Conservation (phyloP, 805 yeast genomes). For the Barnettozyma botsteinii region DNA sequence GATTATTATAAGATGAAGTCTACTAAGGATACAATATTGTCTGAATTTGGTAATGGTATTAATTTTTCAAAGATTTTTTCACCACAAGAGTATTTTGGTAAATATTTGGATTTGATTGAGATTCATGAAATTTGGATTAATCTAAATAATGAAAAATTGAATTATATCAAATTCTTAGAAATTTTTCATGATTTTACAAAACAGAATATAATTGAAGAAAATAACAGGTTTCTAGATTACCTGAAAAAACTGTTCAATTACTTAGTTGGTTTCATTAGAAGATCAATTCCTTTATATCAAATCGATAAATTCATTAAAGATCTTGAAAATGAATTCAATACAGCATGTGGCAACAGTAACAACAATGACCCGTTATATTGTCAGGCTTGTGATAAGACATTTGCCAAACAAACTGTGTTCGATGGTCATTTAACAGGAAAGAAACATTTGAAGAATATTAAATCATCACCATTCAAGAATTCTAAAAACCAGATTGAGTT, state of each 20-base stretch:
- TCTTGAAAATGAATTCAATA: slow-evolving; percentile 14
- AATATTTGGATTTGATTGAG: slow-evolving; percentile 48
- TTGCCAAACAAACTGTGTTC: slow-evolving; percentile 60
- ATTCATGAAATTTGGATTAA: slow-evolving; percentile 52
- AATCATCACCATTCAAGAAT: slow-evolving; percentile 10
- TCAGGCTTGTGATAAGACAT: slow-evolving; percentile 53
- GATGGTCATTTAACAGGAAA: slow-evolving; percentile 67
- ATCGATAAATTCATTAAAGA: slow-evolving; percentile 27
- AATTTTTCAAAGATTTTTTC: slow-evolving; percentile 46
- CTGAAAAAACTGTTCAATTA: slow-evolving; percentile 43
- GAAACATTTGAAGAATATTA: slow-evolving; percentile 44
- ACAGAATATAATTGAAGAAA: slow-evolving; percentile 20
- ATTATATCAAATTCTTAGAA: slow-evolving; percentile 48
- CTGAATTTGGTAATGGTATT: slow-evolving; percentile 45
- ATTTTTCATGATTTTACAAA: slow-evolving; percentile 36
- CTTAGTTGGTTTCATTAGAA: slow-evolving; percentile 40
- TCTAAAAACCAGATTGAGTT: slow-evolving; percentile 32
- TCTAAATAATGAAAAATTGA: slow-evolving; percentile 31
- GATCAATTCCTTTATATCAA: slow-evolving; percentile 44
- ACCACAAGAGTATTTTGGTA: slow-evolving; percentile 60
- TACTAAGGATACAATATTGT: slow-evolving; percentile 31
- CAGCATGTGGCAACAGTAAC: no score
- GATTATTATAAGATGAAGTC: slow-evolving; percentile 16
- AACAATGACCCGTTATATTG: slow-evolving; percentile 43
- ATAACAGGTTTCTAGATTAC: slow-evolving; percentile 29